Evolutionary conservation across 257 asterid species (phyloP).

Genomic region (Ilex asprella): DNA sequence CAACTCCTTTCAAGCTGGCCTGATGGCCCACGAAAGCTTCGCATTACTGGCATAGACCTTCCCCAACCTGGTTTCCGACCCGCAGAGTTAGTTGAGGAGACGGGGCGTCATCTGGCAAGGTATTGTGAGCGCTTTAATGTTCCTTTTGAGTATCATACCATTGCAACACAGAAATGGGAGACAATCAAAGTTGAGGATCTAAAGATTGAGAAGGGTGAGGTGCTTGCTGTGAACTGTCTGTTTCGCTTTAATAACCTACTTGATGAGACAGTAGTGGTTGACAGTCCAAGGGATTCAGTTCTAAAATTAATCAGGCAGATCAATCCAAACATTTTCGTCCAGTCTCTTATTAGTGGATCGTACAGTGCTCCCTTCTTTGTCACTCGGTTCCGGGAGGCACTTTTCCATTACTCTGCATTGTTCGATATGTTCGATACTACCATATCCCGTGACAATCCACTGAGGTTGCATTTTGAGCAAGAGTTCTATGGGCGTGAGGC

Average conservation of each 20-base stretch:
- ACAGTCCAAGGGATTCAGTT: conserved; percentile 73
- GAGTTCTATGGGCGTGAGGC: conserved; percentile 71
- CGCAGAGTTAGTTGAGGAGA: conserved; percentile 68
- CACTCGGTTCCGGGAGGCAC: conserved; percentile 90
- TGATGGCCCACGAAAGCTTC: conserved; percentile 66
- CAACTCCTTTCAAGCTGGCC: conserved; percentile 50
- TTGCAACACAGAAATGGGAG: conserved; percentile 78
- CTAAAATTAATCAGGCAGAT: conserved; percentile 49
- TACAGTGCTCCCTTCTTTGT: conserved; percentile 73
- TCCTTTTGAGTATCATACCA: conserved; percentile 67
- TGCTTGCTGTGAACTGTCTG: conserved; percentile 68
- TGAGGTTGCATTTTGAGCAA: conserved; percentile 65
- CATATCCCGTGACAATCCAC: conserved; percentile 54
- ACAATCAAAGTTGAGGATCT: conserved; percentile 58
- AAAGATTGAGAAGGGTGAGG: conserved; percentile 52
- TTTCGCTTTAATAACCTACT: conserved; percentile 50
- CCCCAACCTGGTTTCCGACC: conserved; percentile 90
- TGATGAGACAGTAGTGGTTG: conserved; percentile 63
- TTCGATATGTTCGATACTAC: conserved; percentile 85
- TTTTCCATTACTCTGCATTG: conserved; percentile 67
- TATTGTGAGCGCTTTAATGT: conserved; percentile 77
- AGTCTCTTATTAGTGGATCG: conserved; percentile 51
- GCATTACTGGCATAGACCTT: conserved; percentile 74
- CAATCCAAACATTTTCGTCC: conserved; percentile 65
- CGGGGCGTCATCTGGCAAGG: conserved; percentile 63